Evolutionary conservation across 2,329 filamentous ascomycete species (phyloP).

Genomic region (Apiospora arundinis): DNA sequence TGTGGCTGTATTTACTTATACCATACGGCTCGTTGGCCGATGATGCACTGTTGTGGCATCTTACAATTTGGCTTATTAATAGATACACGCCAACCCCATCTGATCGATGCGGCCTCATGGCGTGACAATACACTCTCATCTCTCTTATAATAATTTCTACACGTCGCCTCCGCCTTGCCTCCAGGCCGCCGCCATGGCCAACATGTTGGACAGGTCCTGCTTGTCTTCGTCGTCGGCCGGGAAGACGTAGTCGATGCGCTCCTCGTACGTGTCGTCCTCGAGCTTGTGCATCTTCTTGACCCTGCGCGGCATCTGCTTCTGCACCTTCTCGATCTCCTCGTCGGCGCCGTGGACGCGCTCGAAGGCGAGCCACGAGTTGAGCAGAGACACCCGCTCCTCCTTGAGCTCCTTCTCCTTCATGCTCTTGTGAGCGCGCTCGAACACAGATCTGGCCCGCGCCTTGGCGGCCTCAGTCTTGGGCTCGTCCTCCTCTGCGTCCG

Average conservation of each 20-base stretch:
- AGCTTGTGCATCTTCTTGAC: constrained; percentile 91
- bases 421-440: constrained; percentile 81
- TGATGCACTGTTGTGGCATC: not conserved
- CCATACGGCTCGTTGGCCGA: not conserved
- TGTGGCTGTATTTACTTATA: too few species aligned
- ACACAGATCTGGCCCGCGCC: constrained; percentile 79
- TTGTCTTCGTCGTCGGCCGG: constrained; percentile 90
- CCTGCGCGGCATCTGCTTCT: constrained; percentile 91
- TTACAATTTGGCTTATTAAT: not conserved
- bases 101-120: not conserved
- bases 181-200: constrained; percentile 88
- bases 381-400: constrained; percentile 89
- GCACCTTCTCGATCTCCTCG: constrained; percentile 80
- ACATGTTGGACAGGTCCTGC: constrained; percentile 80
- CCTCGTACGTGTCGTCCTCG: constrained; percentile 93
- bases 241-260: constrained; percentile 97
- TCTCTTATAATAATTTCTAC: not conserved
- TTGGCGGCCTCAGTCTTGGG: constrained; percentile 85
- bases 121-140: not conserved
- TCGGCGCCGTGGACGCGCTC: constrained; percentile 82
- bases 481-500: constrained; percentile 70
- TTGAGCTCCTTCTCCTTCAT: constrained; percentile 92
- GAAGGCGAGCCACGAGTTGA: constrained; percentile 92
- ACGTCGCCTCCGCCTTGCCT: constrained; percentile 63
- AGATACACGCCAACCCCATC: not conserved